Evolutionary conservation across 2,329 filamentous ascomycete species (phyloP).

Genomic region (Aspergillus hortae): DNA sequence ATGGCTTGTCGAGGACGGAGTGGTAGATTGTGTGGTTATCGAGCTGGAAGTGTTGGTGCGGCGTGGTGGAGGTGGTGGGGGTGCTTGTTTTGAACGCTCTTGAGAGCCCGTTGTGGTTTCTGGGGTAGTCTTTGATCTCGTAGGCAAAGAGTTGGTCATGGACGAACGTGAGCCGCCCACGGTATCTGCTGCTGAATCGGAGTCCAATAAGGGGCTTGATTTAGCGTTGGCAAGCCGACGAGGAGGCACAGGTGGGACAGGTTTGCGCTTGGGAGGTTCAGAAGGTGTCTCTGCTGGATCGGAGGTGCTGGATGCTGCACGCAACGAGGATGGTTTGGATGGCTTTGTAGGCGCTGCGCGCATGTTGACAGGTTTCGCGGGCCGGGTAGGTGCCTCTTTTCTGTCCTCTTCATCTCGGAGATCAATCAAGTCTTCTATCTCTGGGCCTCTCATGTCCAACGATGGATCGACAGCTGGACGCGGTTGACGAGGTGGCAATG

Average conservation of each 20-base stretch:
- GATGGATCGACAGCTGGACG: conserved; percentile 14
- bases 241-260: conserved; percentile 36
- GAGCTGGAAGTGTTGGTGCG: conserved; percentile 28
- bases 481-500: conserved; percentile 38
- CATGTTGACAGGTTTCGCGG: conserved; percentile 15
- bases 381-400: conserved; percentile 7
- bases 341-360: conserved; percentile 40
- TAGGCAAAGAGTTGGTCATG: conserved; percentile 21
- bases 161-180: not conserved
- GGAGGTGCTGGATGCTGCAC: conserved; percentile 28
- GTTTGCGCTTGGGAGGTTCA: conserved; percentile 30
- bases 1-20: conserved; percentile 11
- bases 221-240: conserved; percentile 24
- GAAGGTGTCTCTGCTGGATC: conserved; percentile 14
- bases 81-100: conserved; percentile 23
- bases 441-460: conserved; percentile 20
- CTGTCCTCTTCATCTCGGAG: conserved; percentile 31
- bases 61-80: conserved; percentile 30
- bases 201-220: conserved; percentile 15
- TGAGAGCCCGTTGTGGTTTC: conserved; percentile 2
- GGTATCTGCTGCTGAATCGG: conserved; percentile 8
- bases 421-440: conserved; percentile 38
- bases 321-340: conserved; percentile 41
- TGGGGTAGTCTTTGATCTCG: conserved; percentile 17
- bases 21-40: conserved; percentile 10